Evolutionary conservation across 108 stramenopile genomes (phyloP).

Genomic region (Stephanodiscus triporus): DNA sequence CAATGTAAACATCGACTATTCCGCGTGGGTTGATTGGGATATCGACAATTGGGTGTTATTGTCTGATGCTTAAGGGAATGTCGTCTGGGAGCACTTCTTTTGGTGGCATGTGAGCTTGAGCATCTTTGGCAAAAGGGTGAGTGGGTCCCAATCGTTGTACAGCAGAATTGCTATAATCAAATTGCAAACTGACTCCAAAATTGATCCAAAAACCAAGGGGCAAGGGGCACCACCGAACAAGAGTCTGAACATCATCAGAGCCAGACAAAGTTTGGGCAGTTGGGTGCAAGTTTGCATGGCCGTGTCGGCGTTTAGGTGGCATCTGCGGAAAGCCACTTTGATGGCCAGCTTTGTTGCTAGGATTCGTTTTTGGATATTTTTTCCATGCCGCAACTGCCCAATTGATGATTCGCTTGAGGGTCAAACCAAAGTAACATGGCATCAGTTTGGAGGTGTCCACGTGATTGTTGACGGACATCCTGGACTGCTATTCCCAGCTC

Average conservation of each 20-base stretch:
- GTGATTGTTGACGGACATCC: conserved; percentile 11
- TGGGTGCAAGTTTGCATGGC: conserved; percentile 29
- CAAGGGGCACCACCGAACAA: conserved; percentile 30
- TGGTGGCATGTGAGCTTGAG: background rate
- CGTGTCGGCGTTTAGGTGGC: conserved; percentile 15
- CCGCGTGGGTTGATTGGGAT: conserved; percentile 17
- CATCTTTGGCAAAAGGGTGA: background rate
- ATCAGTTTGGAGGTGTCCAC: conserved; percentile 4
- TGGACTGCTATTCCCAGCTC: conserved; percentile 8
- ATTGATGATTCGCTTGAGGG: conserved; percentile 8
- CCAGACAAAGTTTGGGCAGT: conserved; percentile 6
- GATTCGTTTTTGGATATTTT: conserved; percentile 1
- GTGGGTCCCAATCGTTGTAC: conserved; percentile 27
- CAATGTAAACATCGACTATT: conserved; percentile 32
- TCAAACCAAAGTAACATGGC: conserved; percentile 6
- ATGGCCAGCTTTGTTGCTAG: conserved; percentile 6
- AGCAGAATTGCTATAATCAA: conserved; percentile 16
- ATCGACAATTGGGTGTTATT: conserved; percentile 20
- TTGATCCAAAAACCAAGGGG: conserved; percentile 20
- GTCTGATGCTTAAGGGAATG: conserved; percentile 12
- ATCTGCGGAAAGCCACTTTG: conserved; percentile 17
- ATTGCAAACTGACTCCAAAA: conserved; percentile 30
- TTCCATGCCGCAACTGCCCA: background rate
- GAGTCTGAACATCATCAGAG: conserved; percentile 8
- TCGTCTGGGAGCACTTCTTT: background rate